Conservation (phyloP, 257 asterid species). For the Nicotiana tabacum region DNA sequence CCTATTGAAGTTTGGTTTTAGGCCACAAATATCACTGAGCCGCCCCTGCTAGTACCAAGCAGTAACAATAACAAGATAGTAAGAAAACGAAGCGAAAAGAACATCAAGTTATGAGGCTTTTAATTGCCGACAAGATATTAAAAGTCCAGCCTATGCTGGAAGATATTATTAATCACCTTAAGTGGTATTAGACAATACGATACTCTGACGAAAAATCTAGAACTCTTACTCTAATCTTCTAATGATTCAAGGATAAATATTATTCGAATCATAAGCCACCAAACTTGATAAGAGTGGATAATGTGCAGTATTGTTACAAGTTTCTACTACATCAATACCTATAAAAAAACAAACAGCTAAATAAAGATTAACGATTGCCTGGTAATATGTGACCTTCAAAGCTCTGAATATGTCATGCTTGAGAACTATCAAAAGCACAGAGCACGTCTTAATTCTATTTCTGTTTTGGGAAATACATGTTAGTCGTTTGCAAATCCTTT, state of each 20-base stretch:
- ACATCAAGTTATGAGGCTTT: no score
- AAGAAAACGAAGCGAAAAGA: background rate
- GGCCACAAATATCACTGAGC: no score
- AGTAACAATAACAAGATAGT: no score
- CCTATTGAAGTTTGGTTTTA: no score
- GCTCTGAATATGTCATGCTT: background rate
- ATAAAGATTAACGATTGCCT: background rate
- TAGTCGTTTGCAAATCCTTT: no score
- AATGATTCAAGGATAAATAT: background rate
- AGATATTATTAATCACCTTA: background rate
- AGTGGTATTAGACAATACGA: background rate
- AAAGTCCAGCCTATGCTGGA: background rate
- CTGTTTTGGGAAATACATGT: no score
- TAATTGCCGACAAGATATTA: background rate
- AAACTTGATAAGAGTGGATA: background rate
- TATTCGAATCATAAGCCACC: background rate
- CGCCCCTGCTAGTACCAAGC: no score
- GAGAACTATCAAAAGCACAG: background rate
- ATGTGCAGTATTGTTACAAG: background rate
- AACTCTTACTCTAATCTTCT: background rate
- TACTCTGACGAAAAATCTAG: background rate
- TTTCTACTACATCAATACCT: background rate
- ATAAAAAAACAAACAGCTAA: no score
- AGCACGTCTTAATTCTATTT: background rate
- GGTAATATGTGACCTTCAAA: background rate